A percentile compares a stretch with the other conserved stretches of the same genome.
These are phyloP conservation scores for Alopecurus myosuroides DNA, from an alignment of 176 grass and related monocot genomes.

Conservation along the genomic window DNA sequence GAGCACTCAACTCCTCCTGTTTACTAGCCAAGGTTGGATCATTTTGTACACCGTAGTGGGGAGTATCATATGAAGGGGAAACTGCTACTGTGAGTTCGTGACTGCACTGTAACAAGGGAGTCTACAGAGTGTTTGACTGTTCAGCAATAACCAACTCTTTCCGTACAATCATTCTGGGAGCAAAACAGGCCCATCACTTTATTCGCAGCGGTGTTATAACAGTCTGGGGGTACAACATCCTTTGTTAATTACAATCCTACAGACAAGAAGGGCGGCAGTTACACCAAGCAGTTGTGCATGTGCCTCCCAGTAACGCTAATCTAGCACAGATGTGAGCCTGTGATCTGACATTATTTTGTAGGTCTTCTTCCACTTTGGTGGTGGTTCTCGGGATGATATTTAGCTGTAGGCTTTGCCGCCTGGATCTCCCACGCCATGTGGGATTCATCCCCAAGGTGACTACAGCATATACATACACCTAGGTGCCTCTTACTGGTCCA, in stretches of 20 bases:
- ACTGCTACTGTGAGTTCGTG: no score
- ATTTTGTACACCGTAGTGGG: no score
- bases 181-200: conserved; percentile 18
- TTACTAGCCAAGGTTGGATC: no score
- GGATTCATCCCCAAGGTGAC: neutral
- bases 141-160: neutral
- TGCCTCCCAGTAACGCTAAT: conserved; percentile 12
- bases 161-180: neutral
- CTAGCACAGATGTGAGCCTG: neutral
- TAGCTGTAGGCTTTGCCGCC: neutral
- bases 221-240: neutral
- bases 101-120: no score
- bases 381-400: neutral
- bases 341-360: conserved; percentile 12
- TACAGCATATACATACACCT: neutral
- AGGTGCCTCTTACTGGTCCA: conserved; percentile 47
- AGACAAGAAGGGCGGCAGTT: neutral
- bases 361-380: conserved; percentile 17
- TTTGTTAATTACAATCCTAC: conserved; percentile 6
- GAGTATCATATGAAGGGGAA: no score
- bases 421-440: neutral
- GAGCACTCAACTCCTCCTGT: no score
- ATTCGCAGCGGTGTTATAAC: neutral
- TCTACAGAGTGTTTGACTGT: neutral
- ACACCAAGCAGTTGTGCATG: neutral